Conservation (phyloP, 108 stramenopile genomes). For the Skeletonema potamos region DNA sequence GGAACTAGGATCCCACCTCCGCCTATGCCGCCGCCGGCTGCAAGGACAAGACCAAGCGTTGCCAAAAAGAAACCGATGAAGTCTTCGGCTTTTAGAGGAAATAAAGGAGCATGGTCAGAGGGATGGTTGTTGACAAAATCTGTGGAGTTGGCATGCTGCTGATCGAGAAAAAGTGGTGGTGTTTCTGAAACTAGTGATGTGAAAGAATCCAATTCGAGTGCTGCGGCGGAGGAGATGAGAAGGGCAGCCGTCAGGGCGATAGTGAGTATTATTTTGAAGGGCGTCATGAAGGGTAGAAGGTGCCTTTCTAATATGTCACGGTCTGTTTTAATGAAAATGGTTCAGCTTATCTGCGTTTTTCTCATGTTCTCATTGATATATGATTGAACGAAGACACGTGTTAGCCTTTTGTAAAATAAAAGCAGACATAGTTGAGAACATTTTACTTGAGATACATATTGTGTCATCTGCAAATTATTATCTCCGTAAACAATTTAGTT, state of each 20-base stretch:
- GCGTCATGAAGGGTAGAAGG: not conserved
- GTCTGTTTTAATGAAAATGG: too few species aligned
- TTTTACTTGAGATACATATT: too few species aligned
- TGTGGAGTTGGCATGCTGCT: conserved; percentile 1
- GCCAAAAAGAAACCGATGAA: conserved; percentile 52
- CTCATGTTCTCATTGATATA: too few species aligned
- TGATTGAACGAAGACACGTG: not conserved
- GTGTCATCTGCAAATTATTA: too few species aligned
- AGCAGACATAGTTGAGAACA: too few species aligned
- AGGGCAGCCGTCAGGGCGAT: not conserved
- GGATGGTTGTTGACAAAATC: conserved; percentile 25
- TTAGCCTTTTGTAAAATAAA: not conserved
- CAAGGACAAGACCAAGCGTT: conserved; percentile 60
- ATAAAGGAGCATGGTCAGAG: conserved; percentile 47
- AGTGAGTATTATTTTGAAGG: not conserved
- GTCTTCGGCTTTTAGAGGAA: conserved; percentile 59
- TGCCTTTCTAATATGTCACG: too few species aligned
- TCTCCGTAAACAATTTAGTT: too few species aligned
- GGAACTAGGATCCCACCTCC: conserved; percentile 87
- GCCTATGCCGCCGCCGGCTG: conserved; percentile 85
- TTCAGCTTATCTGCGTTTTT: too few species aligned
- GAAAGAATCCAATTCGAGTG: not conserved
- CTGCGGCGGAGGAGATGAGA: not conserved
- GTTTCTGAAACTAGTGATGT: not conserved
- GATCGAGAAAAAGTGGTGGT: not conserved